phyloP scores from a whole-genome alignment of 768 basidiomycete genomes.

The Infundibulicybe gibba region DNA sequence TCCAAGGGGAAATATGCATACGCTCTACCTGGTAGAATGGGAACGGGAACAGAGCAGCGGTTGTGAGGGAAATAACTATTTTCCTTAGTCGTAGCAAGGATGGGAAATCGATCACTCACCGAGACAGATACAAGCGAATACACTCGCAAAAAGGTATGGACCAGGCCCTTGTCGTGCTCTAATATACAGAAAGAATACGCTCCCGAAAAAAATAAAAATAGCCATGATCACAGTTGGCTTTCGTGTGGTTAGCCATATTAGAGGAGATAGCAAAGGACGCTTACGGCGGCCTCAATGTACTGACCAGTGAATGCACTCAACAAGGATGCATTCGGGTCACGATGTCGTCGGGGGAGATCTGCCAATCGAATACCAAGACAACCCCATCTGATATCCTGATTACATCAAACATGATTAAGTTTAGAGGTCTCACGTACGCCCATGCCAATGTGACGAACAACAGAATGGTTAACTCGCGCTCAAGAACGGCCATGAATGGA shows the following conservation, averaged over 20 bases:
- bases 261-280: conserved; percentile 6
- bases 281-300: conserved; percentile 50
- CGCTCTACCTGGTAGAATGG: conserved; percentile 50
- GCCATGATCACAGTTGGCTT: conserved; percentile 58
- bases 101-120: conserved; percentile 30
- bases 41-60: conserved; percentile 59
- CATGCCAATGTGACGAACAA: conserved; percentile 45
- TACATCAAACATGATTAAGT: neutral
- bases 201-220: conserved; percentile 63
- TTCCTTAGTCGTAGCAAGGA: neutral
- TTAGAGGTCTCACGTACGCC: conserved; percentile 45
- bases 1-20: neutral
- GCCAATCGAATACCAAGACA: conserved; percentile 66
- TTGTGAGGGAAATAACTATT: conserved; percentile 56
- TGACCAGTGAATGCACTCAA: conserved; percentile 41
- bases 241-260: neutral
- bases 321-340: conserved; percentile 31
- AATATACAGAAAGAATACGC: conserved; percentile 52
- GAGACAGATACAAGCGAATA: conserved; percentile 59
- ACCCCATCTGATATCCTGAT: conserved; percentile 44
- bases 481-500: conserved; percentile 64
- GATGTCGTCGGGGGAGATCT: conserved; percentile 46
- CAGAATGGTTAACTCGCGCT: conserved; percentile 58
- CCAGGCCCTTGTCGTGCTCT: conserved; percentile 60
- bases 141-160: conserved; percentile 51